Evolutionary conservation across 208 protist genomes (phyloP).

Genomic region (Blastocrithidia nonstop): DNA sequence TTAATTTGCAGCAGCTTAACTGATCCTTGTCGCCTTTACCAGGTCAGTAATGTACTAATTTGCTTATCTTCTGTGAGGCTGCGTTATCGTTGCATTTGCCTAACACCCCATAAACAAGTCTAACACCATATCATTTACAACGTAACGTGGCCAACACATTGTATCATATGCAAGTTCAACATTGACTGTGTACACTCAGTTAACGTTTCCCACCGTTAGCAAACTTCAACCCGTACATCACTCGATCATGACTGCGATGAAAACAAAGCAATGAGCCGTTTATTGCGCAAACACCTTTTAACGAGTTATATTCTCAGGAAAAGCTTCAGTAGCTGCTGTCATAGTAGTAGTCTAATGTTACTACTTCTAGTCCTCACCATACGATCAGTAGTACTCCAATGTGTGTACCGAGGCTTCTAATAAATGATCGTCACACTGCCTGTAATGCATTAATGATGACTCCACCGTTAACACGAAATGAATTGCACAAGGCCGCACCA

Average conservation of each 20-base stretch:
- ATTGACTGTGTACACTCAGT: slow-evolving; percentile 52
- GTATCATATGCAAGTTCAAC: slow-evolving; percentile 55
- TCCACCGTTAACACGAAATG: no score
- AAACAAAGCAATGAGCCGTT: no score
- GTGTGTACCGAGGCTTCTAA: no score
- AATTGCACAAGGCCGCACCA: no score
- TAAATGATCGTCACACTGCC: no score
- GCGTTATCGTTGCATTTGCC: slow-evolving; percentile 15
- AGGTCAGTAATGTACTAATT: slow-evolving; percentile 35
- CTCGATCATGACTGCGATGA: slow-evolving; percentile 27
- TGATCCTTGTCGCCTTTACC: slow-evolving; percentile 34
- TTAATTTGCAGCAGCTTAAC: slow-evolving; percentile 31
- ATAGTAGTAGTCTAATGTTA: no score
- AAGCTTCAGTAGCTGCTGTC: no score
- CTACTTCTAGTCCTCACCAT: no score
- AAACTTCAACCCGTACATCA: slow-evolving; percentile 19
- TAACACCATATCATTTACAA: slow-evolving; percentile 27
- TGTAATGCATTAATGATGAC: no score
- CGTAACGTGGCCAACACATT: slow-evolving; percentile 16
- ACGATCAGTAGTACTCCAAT: no score
- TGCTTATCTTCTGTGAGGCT: slow-evolving; percentile 34
- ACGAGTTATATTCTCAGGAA: no score
- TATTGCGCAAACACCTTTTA: no score
- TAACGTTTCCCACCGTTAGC: slow-evolving; percentile 17
- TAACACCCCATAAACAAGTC: slow-evolving; percentile 20